phyloP scores from a whole-genome alignment of 2,329 filamentous ascomycete species.

The Cyphellophora attinorum region DNA sequence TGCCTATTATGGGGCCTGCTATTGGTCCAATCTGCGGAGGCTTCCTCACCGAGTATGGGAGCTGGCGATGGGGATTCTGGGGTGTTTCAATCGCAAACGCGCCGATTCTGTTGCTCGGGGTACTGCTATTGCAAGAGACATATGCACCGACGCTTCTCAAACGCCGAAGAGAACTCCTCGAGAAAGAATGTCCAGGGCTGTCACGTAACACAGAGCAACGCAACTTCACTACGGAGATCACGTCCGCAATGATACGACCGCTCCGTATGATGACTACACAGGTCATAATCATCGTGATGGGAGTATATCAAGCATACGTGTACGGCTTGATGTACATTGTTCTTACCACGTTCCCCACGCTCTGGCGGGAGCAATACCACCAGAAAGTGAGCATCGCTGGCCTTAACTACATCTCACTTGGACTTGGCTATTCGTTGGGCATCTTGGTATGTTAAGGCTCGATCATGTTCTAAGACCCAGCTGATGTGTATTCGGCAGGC shows the following conservation, averaged over 20 bases:
- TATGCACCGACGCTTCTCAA: conserved; percentile 34
- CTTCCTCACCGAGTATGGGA: conserved; percentile 29
- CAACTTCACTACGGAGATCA: conserved; percentile 17
- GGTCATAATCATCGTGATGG: conserved; percentile 46
- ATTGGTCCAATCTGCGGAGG: conserved; percentile 26
- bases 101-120: conserved; percentile 22
- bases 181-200: too few relatives aligned
- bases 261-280: conserved; percentile 44
- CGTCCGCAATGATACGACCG: conserved; percentile 41
- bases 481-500: too few relatives aligned
- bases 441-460: too few relatives aligned
- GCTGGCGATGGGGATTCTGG: conserved; percentile 41
- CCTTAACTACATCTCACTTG: conserved; percentile 55
- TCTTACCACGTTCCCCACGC: conserved; percentile 49
- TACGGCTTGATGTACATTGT: conserved; percentile 51
- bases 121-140: conserved; percentile 34
- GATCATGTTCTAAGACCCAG: too few relatives aligned
- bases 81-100: conserved; percentile 29
- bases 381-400: conserved; percentile 49
- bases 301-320: conserved; percentile 31
- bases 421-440: conserved; percentile 51
- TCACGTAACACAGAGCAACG: too few relatives aligned
- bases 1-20: conserved; percentile 25
- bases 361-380: conserved; percentile 49
- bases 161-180: conserved; percentile 28